Evolutionary conservation across 192 early-diverging fungal species (phyloP), one percentile per base, ranked within the genome.

Genomic region (Umbelopsis isabellina): DNA sequence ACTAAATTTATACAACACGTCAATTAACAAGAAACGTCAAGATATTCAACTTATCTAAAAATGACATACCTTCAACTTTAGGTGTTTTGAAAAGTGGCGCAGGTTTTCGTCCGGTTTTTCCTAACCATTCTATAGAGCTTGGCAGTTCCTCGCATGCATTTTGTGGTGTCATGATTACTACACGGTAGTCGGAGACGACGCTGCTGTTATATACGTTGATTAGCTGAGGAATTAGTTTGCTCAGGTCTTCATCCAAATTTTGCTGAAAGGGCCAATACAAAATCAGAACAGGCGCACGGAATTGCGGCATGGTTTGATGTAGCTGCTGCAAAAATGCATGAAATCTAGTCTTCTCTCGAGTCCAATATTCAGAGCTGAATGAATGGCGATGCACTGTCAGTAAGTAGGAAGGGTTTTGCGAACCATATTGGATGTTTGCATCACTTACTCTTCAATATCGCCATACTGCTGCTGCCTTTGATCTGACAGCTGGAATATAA

Each of bases 401-500:
- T 23, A 1, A 2, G 53, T 16, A 41, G 6, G 37, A 41, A 41
- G 10, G 6, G 37, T 9, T 6, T 9, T 10, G 37, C 37, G 1
- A 41, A 5, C 6, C 10, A 41, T 10, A 41, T 41, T 10, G 6
- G 10, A 10, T 41, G 27, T 41, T 20, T 35, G 30, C 22, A 25
- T 37, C 6, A 72, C 71, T 41, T 67, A 72, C 71, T 50, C 35
- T 22, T 67, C 35, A 15, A 49, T n/a, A 46, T 72, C 71, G n/a
- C 50, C 61, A 23, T 22, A 23, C 1, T 65, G 12, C 15, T 18
- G 23, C 18, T 25, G 46, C 27, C 48, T 49, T n/a, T 47, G 33
- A 30, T 74, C 65, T 16, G 66, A 68, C 22, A 74, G 45, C 18
- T 30, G 67, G 21, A 68, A 74, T 9, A 74, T 47, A n/a, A 74